Conservation (phyloP, 2,329 filamentous ascomycete species). For the Claviceps sp. region DNA sequence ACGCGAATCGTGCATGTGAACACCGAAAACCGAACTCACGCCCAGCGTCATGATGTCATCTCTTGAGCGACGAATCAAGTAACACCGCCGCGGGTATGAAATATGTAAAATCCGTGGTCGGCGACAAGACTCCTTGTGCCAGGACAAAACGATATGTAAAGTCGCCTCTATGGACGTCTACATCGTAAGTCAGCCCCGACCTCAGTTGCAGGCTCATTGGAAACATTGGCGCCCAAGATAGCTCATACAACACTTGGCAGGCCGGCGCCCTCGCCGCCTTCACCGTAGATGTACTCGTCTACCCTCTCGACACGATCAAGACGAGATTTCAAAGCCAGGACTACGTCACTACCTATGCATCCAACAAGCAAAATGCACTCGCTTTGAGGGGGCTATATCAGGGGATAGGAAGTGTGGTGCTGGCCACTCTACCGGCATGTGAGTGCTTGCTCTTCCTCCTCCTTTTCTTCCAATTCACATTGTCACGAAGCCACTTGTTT, state of each 20-base stretch:
- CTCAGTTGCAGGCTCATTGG: too few relatives aligned
- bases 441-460: conserved; percentile 9
- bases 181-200: conserved; percentile 11
- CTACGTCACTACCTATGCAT: conserved; percentile 53
- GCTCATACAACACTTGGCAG: conserved; percentile 26
- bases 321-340: conserved; percentile 71
- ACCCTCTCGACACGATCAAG: conserved; percentile 81
- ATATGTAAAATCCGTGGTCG: not conserved
- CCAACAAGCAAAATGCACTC: conserved; percentile 39
- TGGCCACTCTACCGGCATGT: conserved; percentile 84
- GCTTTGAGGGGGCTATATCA: conserved; percentile 67
- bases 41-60: conserved; percentile 4
- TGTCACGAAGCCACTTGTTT: too few relatives aligned
- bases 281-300: conserved; percentile 72
- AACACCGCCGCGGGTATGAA: too few relatives aligned
- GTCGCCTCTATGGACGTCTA: conserved; percentile 17
- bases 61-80: not conserved
- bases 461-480: not conserved
- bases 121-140: too few relatives aligned
- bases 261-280: conserved; percentile 78
- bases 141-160: not conserved
- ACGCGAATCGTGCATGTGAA: too few relatives aligned
- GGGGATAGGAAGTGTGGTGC: conserved; percentile 69
- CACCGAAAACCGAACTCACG: too few relatives aligned
- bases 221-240: too few relatives aligned